phyloP scores from a whole-genome alignment of 192 early-diverging fungal genomes.

The Jimgerdemannia lactiflua region DNA sequence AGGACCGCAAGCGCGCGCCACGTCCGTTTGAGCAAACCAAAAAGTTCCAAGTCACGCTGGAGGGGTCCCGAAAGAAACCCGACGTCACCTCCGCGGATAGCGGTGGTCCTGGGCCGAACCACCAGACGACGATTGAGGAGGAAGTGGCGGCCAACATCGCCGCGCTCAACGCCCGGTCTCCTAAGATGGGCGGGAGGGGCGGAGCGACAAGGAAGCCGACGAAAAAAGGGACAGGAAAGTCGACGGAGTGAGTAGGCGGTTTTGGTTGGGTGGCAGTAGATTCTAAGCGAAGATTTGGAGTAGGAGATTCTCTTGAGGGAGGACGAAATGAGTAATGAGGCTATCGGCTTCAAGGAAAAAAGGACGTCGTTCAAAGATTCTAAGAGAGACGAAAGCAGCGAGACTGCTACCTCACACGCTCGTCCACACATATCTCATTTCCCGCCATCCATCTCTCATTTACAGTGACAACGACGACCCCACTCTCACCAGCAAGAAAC shows the following conservation, averaged over 20 bases:
- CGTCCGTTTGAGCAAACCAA: slow-evolving; percentile 80
- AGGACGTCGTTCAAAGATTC: no score
- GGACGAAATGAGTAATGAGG: no score
- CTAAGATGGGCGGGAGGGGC: neutral
- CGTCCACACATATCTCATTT: no score
- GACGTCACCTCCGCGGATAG: neutral
- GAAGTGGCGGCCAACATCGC: slow-evolving; percentile 49
- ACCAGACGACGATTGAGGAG: slow-evolving; percentile 34
- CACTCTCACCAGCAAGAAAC: slow-evolving; percentile 18
- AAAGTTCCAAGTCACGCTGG: slow-evolving; percentile 63
- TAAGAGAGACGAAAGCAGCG: no score
- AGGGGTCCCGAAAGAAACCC: slow-evolving; percentile 43
- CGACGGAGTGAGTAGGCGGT: neutral
- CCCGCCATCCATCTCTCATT: neutral
- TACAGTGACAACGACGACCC: neutral
- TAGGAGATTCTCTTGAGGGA: no score
- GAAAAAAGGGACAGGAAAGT: slow-evolving; percentile 1
- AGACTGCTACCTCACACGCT: no score
- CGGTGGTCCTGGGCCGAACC: no score
- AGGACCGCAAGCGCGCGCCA: slow-evolving; percentile 52
- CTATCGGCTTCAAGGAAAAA: no score
- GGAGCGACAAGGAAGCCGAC: neutral
- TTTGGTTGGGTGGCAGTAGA: no score
- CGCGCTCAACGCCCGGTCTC: slow-evolving; percentile 21
- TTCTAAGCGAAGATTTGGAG: no score